Evolutionary conservation across 2,329 filamentous ascomycete species (phyloP).

Genomic region (Ceratocystis eucalypticola): DNA sequence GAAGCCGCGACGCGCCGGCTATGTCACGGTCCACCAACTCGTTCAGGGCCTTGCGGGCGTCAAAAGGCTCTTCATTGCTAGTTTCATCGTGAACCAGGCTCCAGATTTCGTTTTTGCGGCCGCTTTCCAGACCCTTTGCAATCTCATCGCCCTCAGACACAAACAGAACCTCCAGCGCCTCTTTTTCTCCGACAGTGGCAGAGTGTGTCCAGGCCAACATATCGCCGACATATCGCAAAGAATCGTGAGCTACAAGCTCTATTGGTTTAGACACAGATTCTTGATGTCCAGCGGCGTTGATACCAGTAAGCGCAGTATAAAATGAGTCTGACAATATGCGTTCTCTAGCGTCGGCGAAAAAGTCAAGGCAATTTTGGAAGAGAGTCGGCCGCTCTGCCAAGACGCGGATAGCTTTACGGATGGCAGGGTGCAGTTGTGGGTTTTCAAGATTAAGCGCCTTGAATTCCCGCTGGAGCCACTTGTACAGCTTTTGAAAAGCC

Average conservation of each 20-base stretch:
- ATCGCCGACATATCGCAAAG: slow-evolving; percentile 81
- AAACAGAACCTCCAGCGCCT: slow-evolving; percentile 83
- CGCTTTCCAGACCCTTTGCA: slow-evolving; percentile 58
- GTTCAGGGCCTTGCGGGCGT: slow-evolving; percentile 68
- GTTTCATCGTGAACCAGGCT: slow-evolving; percentile 46
- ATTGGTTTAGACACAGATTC: slow-evolving; percentile 69
- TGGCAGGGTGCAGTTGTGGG: slow-evolving; percentile 74
- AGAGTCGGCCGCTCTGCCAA: slow-evolving; percentile 78
- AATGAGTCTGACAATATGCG: slow-evolving; percentile 79
- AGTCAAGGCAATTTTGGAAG: slow-evolving; percentile 87
- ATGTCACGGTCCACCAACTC: slow-evolving; percentile 80
- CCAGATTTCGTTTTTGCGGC: slow-evolving; percentile 76
- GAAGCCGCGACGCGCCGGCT: slow-evolving; percentile 62
- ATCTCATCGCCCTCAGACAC: slow-evolving; percentile 83
- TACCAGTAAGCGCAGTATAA: slow-evolving; percentile 72
- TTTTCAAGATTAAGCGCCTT: slow-evolving; percentile 87
- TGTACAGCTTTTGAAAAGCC: slow-evolving; percentile 89
- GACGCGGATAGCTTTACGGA: slow-evolving; percentile 70
- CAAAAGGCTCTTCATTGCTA: slow-evolving; percentile 45
- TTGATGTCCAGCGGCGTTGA: slow-evolving; percentile 41
- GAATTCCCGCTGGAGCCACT: slow-evolving; percentile 90
- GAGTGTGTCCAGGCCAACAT: slow-evolving; percentile 98
- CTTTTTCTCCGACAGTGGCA: slow-evolving; percentile 80
- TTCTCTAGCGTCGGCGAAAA: slow-evolving; percentile 82
- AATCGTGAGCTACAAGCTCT: slow-evolving; percentile 83